phyloP scores from a whole-genome alignment of 129 eudicot species.

The Flaveria trinervia region DNA sequence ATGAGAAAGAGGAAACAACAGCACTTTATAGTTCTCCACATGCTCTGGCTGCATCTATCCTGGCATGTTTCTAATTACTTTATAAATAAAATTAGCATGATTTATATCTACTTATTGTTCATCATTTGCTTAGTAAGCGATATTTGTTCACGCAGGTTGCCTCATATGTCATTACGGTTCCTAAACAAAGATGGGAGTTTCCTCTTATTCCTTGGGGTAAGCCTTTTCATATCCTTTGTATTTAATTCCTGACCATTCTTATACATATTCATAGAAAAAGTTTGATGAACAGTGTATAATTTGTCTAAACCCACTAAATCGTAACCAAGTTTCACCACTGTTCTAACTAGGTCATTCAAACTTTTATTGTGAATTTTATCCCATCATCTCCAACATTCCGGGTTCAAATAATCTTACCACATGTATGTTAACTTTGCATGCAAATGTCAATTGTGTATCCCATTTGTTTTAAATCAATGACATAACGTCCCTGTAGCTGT shows the following conservation, averaged over 20 bases:
- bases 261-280: background rate
- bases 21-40: conserved; percentile 49
- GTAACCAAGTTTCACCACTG: background rate
- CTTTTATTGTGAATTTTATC: background rate
- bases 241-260: conserved; percentile 17
- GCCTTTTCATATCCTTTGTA: conserved; percentile 22
- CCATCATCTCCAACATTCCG: background rate
- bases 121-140: conserved; percentile 8
- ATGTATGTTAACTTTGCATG: background rate
- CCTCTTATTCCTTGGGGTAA: conserved; percentile 90
- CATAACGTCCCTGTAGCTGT: background rate
- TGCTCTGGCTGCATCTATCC: conserved; percentile 64
- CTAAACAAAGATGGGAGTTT: conserved; percentile 72
- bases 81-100: background rate
- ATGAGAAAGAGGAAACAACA: conserved; percentile 68
- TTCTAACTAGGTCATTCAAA: background rate
- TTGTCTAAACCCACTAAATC: background rate
- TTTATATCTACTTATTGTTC: conserved; percentile 19
- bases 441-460: too few relatives aligned
- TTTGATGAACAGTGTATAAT: too few relatives aligned
- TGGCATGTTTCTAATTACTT: conserved; percentile 46
- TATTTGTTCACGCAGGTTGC: conserved; percentile 48
- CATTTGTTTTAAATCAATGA: background rate
- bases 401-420: background rate
- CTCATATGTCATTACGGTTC: conserved; percentile 64